These are phyloP conservation scores for Marchantia polymorpha DNA, from an alignment of 225 moss, liverwort and hornwort genomes.

Conservation along the genomic window DNA sequence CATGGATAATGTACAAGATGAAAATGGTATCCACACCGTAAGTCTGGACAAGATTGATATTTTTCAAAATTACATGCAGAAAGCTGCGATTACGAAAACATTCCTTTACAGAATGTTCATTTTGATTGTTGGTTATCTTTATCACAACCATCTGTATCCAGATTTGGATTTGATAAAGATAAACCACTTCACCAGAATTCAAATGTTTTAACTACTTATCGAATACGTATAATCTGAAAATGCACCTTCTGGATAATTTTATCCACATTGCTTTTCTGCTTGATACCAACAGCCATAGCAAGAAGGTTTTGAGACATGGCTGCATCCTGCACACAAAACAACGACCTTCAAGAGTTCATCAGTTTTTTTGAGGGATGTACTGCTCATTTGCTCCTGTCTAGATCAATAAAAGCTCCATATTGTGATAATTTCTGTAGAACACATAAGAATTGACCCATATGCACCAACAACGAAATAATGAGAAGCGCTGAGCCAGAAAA, in stretches of 20 bases:
- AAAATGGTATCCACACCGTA: neutral
- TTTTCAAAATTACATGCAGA: neutral
- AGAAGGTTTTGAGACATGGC: slow-evolving; percentile 53
- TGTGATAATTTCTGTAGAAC: neutral
- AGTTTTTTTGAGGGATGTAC: neutral
- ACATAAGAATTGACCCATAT: no score
- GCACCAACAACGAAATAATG: no score
- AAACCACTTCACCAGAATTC: no score
- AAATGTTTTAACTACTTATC: no score
- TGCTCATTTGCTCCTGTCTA: neutral
- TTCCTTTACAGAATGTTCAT: no score
- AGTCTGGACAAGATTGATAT: neutral
- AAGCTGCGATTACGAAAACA: no score
- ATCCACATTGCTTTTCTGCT: slow-evolving; percentile 65
- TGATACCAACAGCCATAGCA: slow-evolving; percentile 86
- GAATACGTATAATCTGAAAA: no score
- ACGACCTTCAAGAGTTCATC: neutral
- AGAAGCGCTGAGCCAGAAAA: no score
- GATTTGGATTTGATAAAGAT: no score
- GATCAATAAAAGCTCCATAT: neutral
- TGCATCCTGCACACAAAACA: slow-evolving; percentile 32
- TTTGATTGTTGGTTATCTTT: no score
- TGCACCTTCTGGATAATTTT: slow-evolving; percentile 69
- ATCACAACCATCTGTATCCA: neutral
- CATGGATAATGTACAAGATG: neutral